These are phyloP conservation scores for Aspergillus campestris DNA, from an alignment of 495 filamentous ascomycete species.

Conservation along the genomic window DNA sequence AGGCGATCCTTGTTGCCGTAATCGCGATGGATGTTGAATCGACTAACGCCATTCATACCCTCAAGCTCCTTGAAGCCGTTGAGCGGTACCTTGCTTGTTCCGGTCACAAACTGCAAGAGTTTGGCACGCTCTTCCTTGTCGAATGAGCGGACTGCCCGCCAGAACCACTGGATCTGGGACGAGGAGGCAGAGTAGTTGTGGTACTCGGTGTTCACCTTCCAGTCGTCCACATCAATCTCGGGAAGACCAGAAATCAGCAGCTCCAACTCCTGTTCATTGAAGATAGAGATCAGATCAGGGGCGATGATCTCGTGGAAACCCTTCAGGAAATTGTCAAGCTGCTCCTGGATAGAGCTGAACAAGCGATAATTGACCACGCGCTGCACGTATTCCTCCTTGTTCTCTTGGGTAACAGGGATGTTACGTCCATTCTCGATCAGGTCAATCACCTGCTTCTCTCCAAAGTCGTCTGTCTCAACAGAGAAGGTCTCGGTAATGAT, in stretches of 20 bases:
- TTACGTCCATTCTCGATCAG: conserved; percentile 81
- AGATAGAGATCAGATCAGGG: conserved; percentile 88
- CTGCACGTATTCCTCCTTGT: conserved; percentile 96
- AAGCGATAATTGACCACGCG: conserved; percentile 90
- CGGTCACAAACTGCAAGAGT: conserved; percentile 95
- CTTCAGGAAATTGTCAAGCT: conserved; percentile 91
- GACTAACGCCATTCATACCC: conserved; percentile 97
- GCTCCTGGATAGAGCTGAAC: conserved; percentile 80
- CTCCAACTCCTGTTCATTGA: conserved; percentile 97
- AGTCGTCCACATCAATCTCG: conserved; percentile 96
- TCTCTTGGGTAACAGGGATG: conserved; percentile 91
- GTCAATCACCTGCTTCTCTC: conserved; percentile 78
- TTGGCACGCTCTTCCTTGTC: conserved; percentile 99
- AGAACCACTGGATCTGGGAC: conserved; percentile 99
- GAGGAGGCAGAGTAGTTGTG: conserved; percentile 95
- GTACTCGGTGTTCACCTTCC: conserved; percentile 98
- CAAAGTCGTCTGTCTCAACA: conserved; percentile 86
- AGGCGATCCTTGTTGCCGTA: conserved; percentile 97
- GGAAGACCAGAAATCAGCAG: conserved; percentile 94
- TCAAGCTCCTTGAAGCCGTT: conserved; percentile 99
- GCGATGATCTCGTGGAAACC: conserved; percentile 98
- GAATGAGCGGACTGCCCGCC: conserved; percentile 94
- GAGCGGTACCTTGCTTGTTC: conserved; percentile 95
- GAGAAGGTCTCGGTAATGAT: conserved; percentile 98
- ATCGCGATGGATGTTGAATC: conserved; percentile 98